A percentile compares a stretch with the other conserved stretches of the same genome.
Conservation (phyloP, 1,139 yeast genomes). For the Kurtzmaniella quercitrusa region DNA sequence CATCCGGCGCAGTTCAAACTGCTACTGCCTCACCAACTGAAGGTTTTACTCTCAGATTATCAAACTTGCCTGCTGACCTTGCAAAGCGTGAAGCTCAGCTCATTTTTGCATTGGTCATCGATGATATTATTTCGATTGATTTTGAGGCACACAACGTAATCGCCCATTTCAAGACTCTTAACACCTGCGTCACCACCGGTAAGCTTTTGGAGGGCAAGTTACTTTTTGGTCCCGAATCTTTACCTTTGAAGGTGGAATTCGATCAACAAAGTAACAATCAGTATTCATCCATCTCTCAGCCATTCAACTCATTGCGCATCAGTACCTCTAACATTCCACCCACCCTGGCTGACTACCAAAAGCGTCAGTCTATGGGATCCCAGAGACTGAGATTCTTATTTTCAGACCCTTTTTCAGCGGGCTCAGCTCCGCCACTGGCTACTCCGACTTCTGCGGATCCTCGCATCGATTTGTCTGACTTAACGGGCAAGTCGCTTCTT, state of each 20-base stretch:
- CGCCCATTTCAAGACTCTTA: conserved; percentile 63
- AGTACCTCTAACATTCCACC: conserved; percentile 22
- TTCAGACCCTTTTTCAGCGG: conserved; percentile 55
- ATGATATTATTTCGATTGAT: conserved; percentile 60
- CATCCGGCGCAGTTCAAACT: not conserved
- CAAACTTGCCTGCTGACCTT: conserved; percentile 70
- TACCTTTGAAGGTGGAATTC: conserved; percentile 53
- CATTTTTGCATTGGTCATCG: conserved; percentile 76
- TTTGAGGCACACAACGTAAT: conserved; percentile 40
- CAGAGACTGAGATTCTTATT: conserved; percentile 69
- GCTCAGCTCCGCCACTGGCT: conserved; percentile 14
- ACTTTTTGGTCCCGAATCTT: conserved; percentile 58
- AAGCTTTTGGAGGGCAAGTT: conserved; percentile 60
- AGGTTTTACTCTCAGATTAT: conserved; percentile 33
- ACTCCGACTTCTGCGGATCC: conserved; percentile 13
- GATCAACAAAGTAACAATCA: conserved; percentile 16
- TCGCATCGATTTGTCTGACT: conserved; percentile 29
- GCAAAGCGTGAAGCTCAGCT: conserved; percentile 72
- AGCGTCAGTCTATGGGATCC: conserved; percentile 52
- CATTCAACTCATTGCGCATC: conserved; percentile 27
- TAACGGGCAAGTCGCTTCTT: conserved; percentile 51
- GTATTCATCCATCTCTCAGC: conserved; percentile 9
- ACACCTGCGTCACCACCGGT: conserved; percentile 70
- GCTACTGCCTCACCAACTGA: conserved; percentile 9
- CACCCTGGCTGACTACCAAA: conserved; percentile 24